These are phyloP conservation scores for Arxiozyma slooffiae DNA, from an alignment of 1,139 yeast genomes.

Conservation along the genomic window DNA sequence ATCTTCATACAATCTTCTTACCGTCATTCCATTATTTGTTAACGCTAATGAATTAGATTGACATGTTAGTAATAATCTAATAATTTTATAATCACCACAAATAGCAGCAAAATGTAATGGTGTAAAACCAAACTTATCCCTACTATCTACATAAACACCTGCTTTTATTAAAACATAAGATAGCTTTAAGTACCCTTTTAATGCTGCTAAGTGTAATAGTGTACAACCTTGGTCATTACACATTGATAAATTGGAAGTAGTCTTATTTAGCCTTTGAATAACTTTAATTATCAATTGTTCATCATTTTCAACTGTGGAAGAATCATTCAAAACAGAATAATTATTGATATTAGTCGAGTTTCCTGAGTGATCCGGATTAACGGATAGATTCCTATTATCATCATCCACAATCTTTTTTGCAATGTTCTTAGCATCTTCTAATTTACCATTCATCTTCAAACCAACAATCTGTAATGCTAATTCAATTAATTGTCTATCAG, in stretches of 20 bases:
- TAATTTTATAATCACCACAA: constrained; percentile 54
- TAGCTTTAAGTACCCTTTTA: constrained; percentile 58
- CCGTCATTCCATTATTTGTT: constrained; percentile 45
- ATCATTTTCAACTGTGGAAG: constrained; percentile 24
- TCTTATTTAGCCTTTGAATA: constrained; percentile 43
- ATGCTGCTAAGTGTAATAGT: constrained; percentile 71
- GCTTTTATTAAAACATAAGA: constrained; percentile 56
- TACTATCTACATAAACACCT: constrained; percentile 70
- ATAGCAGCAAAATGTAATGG: constrained; percentile 82
- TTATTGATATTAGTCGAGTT: constrained; percentile 1
- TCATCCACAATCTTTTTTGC: constrained; percentile 78
- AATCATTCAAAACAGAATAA: constrained; percentile 1
- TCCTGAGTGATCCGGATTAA: neutral
- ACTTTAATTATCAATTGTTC: constrained; percentile 57
- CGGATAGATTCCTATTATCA: constrained; percentile 11
- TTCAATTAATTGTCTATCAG: constrained; percentile 85
- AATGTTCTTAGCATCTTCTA: constrained; percentile 85
- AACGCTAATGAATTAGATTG: constrained; percentile 53
- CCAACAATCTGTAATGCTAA: constrained; percentile 91
- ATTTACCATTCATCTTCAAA: constrained; percentile 83
- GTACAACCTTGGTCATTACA: constrained; percentile 80
- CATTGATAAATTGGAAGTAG: constrained; percentile 60
- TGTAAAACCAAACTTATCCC: constrained; percentile 72
- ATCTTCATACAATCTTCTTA: constrained; percentile 38
- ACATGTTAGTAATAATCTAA: constrained; percentile 30